Evolutionary conservation across 2,329 filamentous ascomycete species (phyloP).

Genomic region (Elsinoe necatrix): DNA sequence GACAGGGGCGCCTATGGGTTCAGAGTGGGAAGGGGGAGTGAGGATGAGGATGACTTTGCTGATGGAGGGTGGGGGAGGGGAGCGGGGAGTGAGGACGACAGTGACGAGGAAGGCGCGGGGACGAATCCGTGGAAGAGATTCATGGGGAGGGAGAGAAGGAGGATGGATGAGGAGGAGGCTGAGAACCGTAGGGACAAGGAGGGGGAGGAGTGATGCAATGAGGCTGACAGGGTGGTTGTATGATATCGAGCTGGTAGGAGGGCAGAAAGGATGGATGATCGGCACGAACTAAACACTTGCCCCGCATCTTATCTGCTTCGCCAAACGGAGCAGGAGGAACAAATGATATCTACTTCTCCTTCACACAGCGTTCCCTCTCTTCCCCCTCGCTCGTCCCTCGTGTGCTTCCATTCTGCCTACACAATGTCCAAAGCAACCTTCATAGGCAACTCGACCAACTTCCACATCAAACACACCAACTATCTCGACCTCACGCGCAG

Average conservation of each 20-base stretch:
- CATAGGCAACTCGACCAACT: slow-evolving; percentile 36
- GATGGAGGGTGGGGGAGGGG: slow-evolving; percentile 18
- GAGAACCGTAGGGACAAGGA: neutral
- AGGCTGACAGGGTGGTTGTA: neutral
- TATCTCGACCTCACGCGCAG: slow-evolving; percentile 43
- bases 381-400: neutral
- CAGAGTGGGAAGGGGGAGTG: slow-evolving; percentile 27
- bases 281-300: neutral
- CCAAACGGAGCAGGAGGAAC: neutral
- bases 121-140: slow-evolving; percentile 27
- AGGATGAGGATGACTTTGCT: slow-evolving; percentile 31
- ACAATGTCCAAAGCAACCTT: slow-evolving; percentile 18
- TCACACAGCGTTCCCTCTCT: neutral
- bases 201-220: neutral
- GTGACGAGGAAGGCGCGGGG: slow-evolving; percentile 23
- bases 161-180: slow-evolving; percentile 12
- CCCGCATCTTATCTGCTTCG: slow-evolving; percentile 11
- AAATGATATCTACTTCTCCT: neutral
- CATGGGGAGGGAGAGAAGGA: slow-evolving; percentile 15
- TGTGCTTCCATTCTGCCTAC: slow-evolving; percentile 21
- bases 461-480: slow-evolving; percentile 35
- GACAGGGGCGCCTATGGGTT: slow-evolving; percentile 39
- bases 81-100: slow-evolving; percentile 21
- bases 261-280: neutral
- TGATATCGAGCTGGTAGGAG: neutral